Percentiles rank a stretch among this genome's conserved stretches.
phyloP scores from a whole-genome alignment of 2,329 filamentous ascomycete genomes.

The Tolypocladium inflatum region DNA sequence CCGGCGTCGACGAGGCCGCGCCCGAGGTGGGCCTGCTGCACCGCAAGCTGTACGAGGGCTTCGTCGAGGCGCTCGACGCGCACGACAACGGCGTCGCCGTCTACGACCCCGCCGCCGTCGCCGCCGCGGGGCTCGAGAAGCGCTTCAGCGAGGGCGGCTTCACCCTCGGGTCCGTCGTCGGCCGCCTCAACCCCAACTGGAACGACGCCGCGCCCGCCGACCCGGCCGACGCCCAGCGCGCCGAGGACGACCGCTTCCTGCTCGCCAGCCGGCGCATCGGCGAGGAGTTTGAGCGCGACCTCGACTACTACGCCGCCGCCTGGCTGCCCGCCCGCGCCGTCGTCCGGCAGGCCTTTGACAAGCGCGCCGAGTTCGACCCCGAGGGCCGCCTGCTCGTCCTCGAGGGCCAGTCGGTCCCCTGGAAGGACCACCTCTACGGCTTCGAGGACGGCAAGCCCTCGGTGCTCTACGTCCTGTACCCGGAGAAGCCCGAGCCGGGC shows the following conservation, averaged over 20 bases:
- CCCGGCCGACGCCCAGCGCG: constrained; percentile 49
- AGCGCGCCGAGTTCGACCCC: constrained; percentile 57
- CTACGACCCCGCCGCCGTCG: constrained; percentile 64
- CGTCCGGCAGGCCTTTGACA: constrained; percentile 66
- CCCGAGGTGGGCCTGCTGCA: constrained; percentile 67
- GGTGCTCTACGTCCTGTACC: constrained; percentile 83
- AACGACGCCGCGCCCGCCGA: constrained; percentile 54
- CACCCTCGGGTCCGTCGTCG: constrained; percentile 74
- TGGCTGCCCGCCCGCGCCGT: constrained; percentile 85
- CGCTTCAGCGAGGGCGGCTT: constrained; percentile 78
- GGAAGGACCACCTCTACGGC: constrained; percentile 92
- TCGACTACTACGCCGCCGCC: constrained; percentile 62
- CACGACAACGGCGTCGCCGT: constrained; percentile 91
- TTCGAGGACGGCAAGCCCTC: constrained; percentile 56
- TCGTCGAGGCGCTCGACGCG: constrained; percentile 92
- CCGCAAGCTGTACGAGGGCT: constrained; percentile 83
- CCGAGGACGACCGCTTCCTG: constrained; percentile 74
- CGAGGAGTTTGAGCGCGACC: constrained; percentile 73
- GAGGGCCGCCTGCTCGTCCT: constrained; percentile 76
- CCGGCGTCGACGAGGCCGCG: constrained; percentile 43
- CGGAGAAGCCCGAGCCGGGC: constrained; percentile 65
- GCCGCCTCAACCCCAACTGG: constrained; percentile 69
- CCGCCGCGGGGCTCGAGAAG: constrained; percentile 66
- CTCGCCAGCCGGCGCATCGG: constrained; percentile 76
- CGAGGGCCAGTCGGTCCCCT: constrained; percentile 68